Evolutionary conservation across 352 stramenopile genomes (phyloP).

Genomic region (Globisporangium cederbergense): DNA sequence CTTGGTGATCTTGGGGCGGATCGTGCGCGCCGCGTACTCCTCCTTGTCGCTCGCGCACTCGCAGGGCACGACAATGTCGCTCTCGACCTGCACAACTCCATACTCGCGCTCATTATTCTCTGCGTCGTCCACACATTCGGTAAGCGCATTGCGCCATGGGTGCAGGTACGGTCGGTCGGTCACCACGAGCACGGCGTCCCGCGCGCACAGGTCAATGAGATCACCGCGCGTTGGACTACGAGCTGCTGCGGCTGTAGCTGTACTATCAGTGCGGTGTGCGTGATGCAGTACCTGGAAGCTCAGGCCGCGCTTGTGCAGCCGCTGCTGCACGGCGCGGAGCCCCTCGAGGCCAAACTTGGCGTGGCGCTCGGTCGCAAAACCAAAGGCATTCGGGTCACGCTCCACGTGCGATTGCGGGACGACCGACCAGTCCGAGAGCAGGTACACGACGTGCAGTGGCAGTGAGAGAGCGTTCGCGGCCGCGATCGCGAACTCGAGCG

Average conservation of each 20-base stretch:
- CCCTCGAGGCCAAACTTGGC: slow-evolving; percentile 75
- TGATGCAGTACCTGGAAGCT: slow-evolving; percentile 68
- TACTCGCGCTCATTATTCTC: slow-evolving; percentile 36
- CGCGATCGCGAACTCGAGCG: slow-evolving; percentile 72
- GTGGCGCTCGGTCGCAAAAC: slow-evolving; percentile 64
- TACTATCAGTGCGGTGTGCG: slow-evolving; percentile 20
- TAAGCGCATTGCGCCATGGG: slow-evolving; percentile 39
- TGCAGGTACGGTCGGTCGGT: slow-evolving; percentile 78
- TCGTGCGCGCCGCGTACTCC: slow-evolving; percentile 97
- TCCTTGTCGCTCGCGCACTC: slow-evolving; percentile 91
- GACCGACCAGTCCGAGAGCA: slow-evolving; percentile 61
- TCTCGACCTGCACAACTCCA: slow-evolving; percentile 93
- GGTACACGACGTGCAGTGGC: slow-evolving; percentile 73
- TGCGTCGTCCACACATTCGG: slow-evolving; percentile 34
- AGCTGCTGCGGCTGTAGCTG: slow-evolving; percentile 3
- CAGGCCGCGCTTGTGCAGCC: slow-evolving; percentile 44
- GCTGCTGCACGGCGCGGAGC: slow-evolving; percentile 38
- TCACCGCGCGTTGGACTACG: slow-evolving; percentile 25
- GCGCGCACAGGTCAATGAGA: slow-evolving; percentile 41
- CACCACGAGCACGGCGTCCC: slow-evolving; percentile 59
- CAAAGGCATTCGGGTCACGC: slow-evolving; percentile 60
- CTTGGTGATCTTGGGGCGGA: slow-evolving; percentile 95
- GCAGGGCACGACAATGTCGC: slow-evolving; percentile 96
- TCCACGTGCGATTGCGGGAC: slow-evolving; percentile 13
- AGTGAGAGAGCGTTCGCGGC: slow-evolving; percentile 59